Evolutionary conservation across 163 green algal genomes (phyloP).

Genomic region (Prototheca cutis): DNA sequence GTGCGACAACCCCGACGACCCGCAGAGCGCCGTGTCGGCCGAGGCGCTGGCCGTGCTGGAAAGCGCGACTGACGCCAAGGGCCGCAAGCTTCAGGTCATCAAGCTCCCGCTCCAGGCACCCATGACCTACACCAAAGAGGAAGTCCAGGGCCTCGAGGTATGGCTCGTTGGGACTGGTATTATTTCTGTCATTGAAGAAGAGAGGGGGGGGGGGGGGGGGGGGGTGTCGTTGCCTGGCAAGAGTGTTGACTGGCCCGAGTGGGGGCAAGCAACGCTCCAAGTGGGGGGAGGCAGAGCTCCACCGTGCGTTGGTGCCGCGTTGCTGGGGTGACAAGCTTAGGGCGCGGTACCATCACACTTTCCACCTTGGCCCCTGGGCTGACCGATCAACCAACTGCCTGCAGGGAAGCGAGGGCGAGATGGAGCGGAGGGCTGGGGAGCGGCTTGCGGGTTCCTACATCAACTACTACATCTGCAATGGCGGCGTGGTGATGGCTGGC

Average conservation of each 20-base stretch:
- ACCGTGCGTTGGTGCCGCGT: too few relatives aligned
- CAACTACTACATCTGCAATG: constrained; percentile 69
- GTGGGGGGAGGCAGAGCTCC: too few relatives aligned
- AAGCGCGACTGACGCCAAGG: constrained; percentile 42
- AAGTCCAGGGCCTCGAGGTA: constrained; percentile 1
- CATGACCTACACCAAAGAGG: constrained; percentile 9
- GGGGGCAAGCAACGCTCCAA: too few relatives aligned
- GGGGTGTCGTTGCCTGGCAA: too few relatives aligned
- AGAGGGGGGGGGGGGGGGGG: neutral
- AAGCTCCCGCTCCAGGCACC: constrained; percentile 49
- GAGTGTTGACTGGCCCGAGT: too few relatives aligned
- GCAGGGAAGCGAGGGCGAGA: neutral
- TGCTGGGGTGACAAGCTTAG: too few relatives aligned
- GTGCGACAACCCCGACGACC: constrained; percentile 57
- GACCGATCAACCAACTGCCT: too few relatives aligned
- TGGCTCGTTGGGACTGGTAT: too few relatives aligned
- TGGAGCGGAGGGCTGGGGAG: constrained; percentile 23
- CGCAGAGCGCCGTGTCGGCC: constrained; percentile 36
- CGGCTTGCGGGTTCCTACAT: constrained; percentile 48
- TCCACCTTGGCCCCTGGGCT: too few relatives aligned
- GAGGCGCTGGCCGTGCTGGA: constrained; percentile 41
- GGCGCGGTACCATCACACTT: too few relatives aligned
- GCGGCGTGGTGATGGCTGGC: constrained; percentile 43
- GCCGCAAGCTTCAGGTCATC: constrained; percentile 49
- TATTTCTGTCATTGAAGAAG: too few relatives aligned